A percentile compares a stretch with the other conserved stretches of the same genome.
These are phyloP conservation scores for Vigna nakashimae DNA, from an alignment of 306 rosid species.

Conservation along the genomic window DNA sequence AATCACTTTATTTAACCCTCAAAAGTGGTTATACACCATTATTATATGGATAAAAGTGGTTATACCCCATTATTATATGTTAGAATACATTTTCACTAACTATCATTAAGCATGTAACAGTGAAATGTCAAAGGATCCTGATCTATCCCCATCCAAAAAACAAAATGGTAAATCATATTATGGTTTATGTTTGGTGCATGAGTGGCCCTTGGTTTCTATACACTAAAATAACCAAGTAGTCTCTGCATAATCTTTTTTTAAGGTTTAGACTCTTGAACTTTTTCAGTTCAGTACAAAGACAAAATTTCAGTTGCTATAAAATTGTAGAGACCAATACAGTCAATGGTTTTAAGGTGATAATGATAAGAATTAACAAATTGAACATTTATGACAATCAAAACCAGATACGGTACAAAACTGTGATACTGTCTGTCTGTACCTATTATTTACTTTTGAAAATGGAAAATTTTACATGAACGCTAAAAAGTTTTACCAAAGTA, in stretches of 20 bases:
- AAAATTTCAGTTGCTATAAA: neutral
- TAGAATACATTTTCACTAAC: neutral
- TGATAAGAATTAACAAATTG: too few relatives aligned
- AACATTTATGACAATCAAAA: too few relatives aligned
- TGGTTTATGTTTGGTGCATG: neutral
- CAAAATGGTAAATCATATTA: neutral
- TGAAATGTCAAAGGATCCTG: neutral
- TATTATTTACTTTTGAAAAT: too few relatives aligned
- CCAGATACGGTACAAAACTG: too few relatives aligned
- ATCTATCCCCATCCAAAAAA: neutral
- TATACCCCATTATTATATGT: too few relatives aligned
- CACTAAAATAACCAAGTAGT: neutral
- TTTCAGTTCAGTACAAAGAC: neutral
- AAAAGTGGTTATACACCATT: neutral
- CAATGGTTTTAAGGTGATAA: too few relatives aligned
- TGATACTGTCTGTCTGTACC: too few relatives aligned
- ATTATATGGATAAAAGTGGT: neutral
- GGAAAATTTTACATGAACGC: too few relatives aligned
- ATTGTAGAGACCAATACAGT: neutral
- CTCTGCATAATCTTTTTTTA: neutral
- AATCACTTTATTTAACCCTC: constrained; percentile 28
- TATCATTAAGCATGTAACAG: constrained; percentile 2
- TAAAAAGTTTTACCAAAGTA: too few relatives aligned
- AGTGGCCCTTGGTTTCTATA: neutral
- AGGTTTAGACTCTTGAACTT: neutral